Evolutionary conservation across 2,329 filamentous ascomycete genomes (phyloP), one percentile per base, ranked within the genome.

Genomic region (Geosmithia flava): DNA sequence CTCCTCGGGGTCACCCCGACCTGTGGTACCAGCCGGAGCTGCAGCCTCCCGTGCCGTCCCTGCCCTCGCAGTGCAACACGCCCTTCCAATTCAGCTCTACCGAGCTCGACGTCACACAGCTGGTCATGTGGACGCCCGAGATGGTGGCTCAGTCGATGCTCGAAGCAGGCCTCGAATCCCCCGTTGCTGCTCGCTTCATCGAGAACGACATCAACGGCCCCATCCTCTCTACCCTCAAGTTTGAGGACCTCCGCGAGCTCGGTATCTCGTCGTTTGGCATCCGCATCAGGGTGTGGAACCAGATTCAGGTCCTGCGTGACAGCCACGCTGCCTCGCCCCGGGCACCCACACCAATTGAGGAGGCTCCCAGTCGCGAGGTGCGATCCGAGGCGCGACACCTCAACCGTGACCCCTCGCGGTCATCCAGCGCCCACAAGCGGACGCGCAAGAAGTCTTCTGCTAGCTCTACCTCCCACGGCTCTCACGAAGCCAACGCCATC

Each of bases 171-270:
- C 81, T 95, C 60, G 90, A 95, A 61, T 69, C 80, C 47, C 69
- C 75, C 7, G 75, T 91, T 46, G 83, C 93, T 11, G 83, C 94
- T 58, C 87, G 85, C 56, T 96, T 98, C 58, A 76, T 90, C 52
- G 78, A 85, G 57, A 94, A 98, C 63, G 91, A 98, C 60, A 96
- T 98, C 62, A 88, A 84, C 23, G 91, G 91, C 15, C 75, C 81
- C 4, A 87, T 97, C 49, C 70, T 97, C 19, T 81, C 95, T 47
- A 89, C 91, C n/a, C 70, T 98, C 42, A 89, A 95, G 60, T 90
- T 91, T 55, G 88, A 95, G 53, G 90, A 93, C 57, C 69, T 93
- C 49, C 84, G 84, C 62, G 87, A 93, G 64, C 74, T 93, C 17
- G 82, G 83, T 54, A 91, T 93, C 49, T 73, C 77, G 51, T 91